phyloP scores from a whole-genome alignment of 257 asterid genomes.

The Solanum paucissectum region DNA sequence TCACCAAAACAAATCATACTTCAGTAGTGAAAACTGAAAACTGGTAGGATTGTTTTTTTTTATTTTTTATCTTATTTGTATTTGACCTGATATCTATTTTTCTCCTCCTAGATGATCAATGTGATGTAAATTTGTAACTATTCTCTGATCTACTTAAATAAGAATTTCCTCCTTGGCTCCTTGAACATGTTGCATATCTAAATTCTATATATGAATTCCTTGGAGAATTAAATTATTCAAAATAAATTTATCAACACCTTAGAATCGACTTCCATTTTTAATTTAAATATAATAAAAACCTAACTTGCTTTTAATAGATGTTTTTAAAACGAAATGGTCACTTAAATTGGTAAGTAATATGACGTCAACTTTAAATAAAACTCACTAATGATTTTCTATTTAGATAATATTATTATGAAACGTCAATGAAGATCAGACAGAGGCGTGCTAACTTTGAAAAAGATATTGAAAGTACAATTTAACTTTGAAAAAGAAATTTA shows the following conservation, averaged over 20 bases:
- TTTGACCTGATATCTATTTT: neutral
- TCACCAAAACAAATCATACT: neutral
- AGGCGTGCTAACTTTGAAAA: neutral
- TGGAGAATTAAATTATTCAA: neutral
- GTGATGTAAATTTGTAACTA: neutral
- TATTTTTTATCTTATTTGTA: neutral
- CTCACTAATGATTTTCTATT: neutral
- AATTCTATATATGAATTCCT: neutral
- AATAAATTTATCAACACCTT: neutral
- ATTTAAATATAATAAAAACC: neutral
- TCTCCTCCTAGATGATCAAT: neutral
- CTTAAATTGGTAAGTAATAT: neutral
- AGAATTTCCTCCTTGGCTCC: neutral
- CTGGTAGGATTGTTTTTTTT: neutral
- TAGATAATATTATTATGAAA: neutral
- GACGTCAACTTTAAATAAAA: neutral
- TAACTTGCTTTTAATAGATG: neutral
- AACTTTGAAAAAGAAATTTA: neutral
- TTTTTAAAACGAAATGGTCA: neutral
- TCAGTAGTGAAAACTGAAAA: neutral
- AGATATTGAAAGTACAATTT: neutral
- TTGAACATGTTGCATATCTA: neutral
- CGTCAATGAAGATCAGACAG: neutral
- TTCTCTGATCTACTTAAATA: neutral
- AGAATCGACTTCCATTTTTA: neutral